Evolutionary conservation across 345 rosid genomes (phyloP).

Genomic region (Ricinus communis): DNA sequence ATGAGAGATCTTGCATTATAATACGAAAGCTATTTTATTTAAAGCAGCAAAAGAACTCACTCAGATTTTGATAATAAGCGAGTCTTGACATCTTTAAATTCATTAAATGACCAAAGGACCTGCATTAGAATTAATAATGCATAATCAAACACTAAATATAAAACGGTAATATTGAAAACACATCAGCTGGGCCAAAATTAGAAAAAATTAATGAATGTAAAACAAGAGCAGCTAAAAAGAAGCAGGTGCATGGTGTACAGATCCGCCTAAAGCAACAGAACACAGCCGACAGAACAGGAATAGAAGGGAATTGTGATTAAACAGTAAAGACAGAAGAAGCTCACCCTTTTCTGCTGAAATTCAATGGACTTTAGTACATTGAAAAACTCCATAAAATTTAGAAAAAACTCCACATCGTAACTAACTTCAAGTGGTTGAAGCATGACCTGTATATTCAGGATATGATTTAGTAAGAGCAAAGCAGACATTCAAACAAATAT

Average conservation of each 20-base stretch:
- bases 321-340: constrained; percentile 17
- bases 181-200: not conserved
- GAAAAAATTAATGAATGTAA: not conserved
- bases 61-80: constrained; percentile 68
- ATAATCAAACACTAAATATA: not conserved
- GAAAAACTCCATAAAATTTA: constrained; percentile 46
- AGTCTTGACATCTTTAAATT: constrained; percentile 55
- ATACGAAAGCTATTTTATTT: not conserved
- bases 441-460: constrained; percentile 46
- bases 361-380: constrained; percentile 46
- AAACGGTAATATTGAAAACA: no score
- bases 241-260: not conserved
- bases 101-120: constrained; percentile 73
- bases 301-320: no score
- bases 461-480: not conserved
- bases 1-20: not conserved
- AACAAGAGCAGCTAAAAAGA: not conserved
- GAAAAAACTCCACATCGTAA: constrained; percentile 50
- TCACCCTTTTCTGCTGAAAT: constrained; percentile 79
- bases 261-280: constrained; percentile 1
- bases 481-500: constrained; percentile 2
- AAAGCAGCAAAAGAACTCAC: constrained; percentile 48
- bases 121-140: constrained; percentile 33
- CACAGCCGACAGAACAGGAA: not conserved
- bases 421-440: constrained; percentile 65